Base-by-base conservation (phyloP, 352 stramenopile genomes). In the Thraustochytrium aureum region DNA sequence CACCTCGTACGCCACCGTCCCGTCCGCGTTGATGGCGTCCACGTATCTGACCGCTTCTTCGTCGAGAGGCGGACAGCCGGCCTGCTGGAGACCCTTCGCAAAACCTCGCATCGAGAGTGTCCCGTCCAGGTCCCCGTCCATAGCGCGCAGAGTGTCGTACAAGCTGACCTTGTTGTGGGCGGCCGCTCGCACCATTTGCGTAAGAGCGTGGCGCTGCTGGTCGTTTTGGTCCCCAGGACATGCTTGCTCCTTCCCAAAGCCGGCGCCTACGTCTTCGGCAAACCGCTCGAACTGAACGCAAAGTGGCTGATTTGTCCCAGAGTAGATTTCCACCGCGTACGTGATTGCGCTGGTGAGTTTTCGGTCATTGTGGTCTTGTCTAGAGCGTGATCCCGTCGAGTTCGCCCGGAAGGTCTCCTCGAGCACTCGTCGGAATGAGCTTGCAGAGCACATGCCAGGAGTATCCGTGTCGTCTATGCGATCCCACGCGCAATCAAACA, bases 111-210 rank as follows among this genome's bases (percentile, higher is more conserved):
- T 12, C 22, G 50, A 73, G 17, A 79, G 4, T 5, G 10, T 73
- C 30, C 69, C 69, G 32, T 79, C 69, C 17, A 79, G 39, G 35
- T 79, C 69, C 5, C 69, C 69, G 26, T 79, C 69, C 14, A 43
- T 22, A 7, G 12, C 56, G 43, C 52, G 33, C 17, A 79, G 4
- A 3, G 2, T n/a, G 10, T 79, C 69, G 69, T 79, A 73, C 52
- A 79, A 38, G 37, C 52, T 33, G 17, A 79, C 32, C 7, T 47
- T 56, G n/a, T 6, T 3, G 17, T 47, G 20, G 22, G 6, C 6
- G 6, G 50, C 39, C 17, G n/a, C 33, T 6, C 61, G 47, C 2
- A 74, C n/a, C 5, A 73, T 3, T 30, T 50, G 10, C 50, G 26
- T 37, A 2, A 79, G n/a, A 32, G 1, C 1, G 32, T 74, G 56